phyloP scores from a whole-genome alignment of 495 filamentous ascomycete species.

The Neurospora sp. region DNA sequence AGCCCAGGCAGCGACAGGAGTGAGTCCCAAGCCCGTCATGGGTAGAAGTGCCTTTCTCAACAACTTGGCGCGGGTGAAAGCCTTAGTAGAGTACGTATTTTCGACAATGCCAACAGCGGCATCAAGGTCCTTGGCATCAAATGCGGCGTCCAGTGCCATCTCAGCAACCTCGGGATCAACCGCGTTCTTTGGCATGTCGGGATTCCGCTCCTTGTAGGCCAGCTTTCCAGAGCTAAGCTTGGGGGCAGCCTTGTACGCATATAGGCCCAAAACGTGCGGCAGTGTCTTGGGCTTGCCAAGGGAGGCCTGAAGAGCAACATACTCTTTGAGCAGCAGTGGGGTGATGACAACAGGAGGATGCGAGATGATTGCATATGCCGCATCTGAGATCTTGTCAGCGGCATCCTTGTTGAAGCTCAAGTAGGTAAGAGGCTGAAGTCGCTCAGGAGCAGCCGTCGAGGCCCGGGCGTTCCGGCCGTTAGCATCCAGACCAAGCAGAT shows the following conservation, averaged over 20 bases:
- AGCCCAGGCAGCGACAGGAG: slow-evolving; percentile 61
- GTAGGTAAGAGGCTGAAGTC: background rate
- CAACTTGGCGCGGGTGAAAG: slow-evolving; percentile 59
- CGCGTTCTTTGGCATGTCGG: slow-evolving; percentile 57
- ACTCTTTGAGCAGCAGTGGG: slow-evolving; percentile 52
- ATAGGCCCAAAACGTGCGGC: slow-evolving; percentile 70
- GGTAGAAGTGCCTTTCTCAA: slow-evolving; percentile 34
- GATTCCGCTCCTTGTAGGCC: slow-evolving; percentile 50
- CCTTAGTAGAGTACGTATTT: slow-evolving; percentile 59
- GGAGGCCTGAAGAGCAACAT: slow-evolving; percentile 60
- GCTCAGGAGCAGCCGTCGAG: background rate
- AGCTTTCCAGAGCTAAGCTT: slow-evolving; percentile 46
- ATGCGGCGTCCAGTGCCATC: slow-evolving; percentile 63
- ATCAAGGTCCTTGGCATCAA: slow-evolving; percentile 61
- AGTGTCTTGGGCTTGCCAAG: slow-evolving; percentile 62
- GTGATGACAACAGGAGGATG: slow-evolving; percentile 78
- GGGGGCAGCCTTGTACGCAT: slow-evolving; percentile 72
- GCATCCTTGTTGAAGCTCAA: slow-evolving; percentile 13
- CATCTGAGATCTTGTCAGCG: slow-evolving; percentile 36
- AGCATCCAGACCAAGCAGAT: slow-evolving; percentile 20
- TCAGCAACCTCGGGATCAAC: slow-evolving; percentile 57
- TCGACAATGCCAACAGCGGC: slow-evolving; percentile 73
- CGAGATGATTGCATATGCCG: slow-evolving; percentile 54
- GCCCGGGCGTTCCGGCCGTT: slow-evolving; percentile 7
- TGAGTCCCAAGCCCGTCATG: slow-evolving; percentile 31